phyloP scores from a whole-genome alignment of 2,329 filamentous ascomycete species.

The Teratosphaeria gauchensis region DNA sequence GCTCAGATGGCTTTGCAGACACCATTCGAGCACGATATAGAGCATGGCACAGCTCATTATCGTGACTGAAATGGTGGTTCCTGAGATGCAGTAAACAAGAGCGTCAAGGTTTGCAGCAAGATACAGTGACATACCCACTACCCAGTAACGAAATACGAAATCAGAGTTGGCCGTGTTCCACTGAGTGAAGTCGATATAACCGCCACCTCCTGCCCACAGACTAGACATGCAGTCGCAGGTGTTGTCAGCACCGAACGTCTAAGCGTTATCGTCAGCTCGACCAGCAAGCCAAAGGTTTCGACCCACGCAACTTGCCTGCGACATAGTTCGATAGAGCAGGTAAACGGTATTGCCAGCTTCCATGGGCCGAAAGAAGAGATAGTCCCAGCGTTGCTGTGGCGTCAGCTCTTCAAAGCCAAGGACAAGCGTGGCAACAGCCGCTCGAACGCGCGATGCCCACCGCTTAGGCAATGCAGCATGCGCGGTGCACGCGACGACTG shows the following conservation, averaged over 20 bases:
- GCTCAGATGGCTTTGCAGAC: constrained; percentile 28
- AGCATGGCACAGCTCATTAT: constrained; percentile 26
- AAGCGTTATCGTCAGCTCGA: neutral
- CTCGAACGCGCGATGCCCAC: neutral
- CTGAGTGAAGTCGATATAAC: constrained; percentile 34
- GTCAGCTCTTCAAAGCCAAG: constrained; percentile 1
- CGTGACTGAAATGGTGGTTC: constrained; percentile 21
- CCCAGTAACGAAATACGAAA: constrained; percentile 25
- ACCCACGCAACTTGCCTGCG: constrained; percentile 17
- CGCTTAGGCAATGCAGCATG: neutral
- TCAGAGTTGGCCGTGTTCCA: constrained; percentile 22
- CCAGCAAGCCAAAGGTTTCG: neutral
- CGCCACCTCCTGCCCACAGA: constrained; percentile 24
- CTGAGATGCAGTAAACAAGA: constrained; percentile 5
- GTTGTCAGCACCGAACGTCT: constrained; percentile 32
- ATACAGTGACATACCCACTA: neutral
- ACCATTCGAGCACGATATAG: constrained; percentile 32
- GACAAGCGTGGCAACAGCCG: neutral
- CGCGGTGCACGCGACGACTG: neutral
- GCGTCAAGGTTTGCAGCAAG: neutral
- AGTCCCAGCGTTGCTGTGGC: constrained; percentile 10
- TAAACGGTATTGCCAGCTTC: constrained; percentile 30
- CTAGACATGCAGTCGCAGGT: constrained; percentile 35
- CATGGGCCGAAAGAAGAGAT: constrained; percentile 23
- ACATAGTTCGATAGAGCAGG: constrained; percentile 30